Evolutionary conservation across 441 rosid genomes (phyloP), one percentile per base, ranked within the genome.

Genomic region (Mallotus repandus): DNA sequence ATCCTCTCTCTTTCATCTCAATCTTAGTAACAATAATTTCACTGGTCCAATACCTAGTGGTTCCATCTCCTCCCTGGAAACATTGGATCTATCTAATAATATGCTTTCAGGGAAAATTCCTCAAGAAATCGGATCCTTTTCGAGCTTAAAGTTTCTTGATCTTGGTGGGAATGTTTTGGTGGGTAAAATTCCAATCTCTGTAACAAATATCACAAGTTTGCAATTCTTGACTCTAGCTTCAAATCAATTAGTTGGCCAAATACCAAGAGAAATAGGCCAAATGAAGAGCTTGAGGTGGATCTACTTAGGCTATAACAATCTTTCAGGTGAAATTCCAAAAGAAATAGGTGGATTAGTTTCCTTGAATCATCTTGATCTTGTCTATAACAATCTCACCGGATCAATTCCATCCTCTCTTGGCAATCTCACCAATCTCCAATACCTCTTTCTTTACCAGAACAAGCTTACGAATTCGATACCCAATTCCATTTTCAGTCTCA

Each of bases 281-380:
- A 63, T 91, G 81, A 84, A 74, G 80, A 86, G 68, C 76, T 82
- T 94, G 82, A 85, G 82, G 77, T 94, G 92, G 98, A 82, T 94
- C 58, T 94, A 94, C 80, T 71, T 94, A 57, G 98, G 98, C n/a
- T 90, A 94, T 75, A 94, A 94, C 82, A 92, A 92, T 79, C 81
- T 94, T 56, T 89, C 92, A 0, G 95, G 97, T 1, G 84, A 79
- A 82, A 90, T 94, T 75, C 96, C 97, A 4, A 59, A 69, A 69
- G 89, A 86, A 79, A 75, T 94, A 5, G 92, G 97, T 19, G 76
- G 75, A 3, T 76, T 94, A 66, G 66, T 86, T 46, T 78, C 80
- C 54, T 76, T 94, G 41, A 85, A 79, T 74, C 98, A 94, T 72
- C 95, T 94, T 77, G 96, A 94, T 77, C 86, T 94, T 66, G 98